These are phyloP conservation scores for Drosera spatulata DNA, from an alignment of 179 eudicot genomes.

Conservation along the genomic window DNA sequence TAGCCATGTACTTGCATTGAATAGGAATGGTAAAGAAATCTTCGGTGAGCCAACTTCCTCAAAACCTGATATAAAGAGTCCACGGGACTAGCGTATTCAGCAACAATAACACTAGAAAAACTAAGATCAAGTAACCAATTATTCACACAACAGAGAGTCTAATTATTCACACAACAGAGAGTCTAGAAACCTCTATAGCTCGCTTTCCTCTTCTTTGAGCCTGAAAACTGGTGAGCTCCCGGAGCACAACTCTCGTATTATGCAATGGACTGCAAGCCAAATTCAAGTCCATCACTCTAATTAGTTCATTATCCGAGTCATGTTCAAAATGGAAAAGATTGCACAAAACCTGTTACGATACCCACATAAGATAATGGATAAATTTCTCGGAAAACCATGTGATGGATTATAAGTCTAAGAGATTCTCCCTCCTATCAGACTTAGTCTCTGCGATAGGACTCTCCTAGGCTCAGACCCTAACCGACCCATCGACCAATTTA, in stretches of 20 bases:
- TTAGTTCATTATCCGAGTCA: neutral
- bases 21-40: conserved; percentile 79
- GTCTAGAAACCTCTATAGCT: conserved; percentile 70
- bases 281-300: conserved; percentile 5
- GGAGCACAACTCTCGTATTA: conserved; percentile 72
- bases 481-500: too few species aligned
- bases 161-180: neutral
- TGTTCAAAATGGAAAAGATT: too few species aligned
- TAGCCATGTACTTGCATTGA: conserved; percentile 99
- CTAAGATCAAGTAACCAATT: neutral
- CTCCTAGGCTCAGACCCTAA: too few species aligned
- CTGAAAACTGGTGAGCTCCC: conserved; percentile 69
- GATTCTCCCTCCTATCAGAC: too few species aligned
- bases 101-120: neutral
- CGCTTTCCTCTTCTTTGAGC: conserved; percentile 96
- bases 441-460: too few species aligned
- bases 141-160: neutral
- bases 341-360: too few species aligned
- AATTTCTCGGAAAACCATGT: too few species aligned
- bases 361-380: too few species aligned
- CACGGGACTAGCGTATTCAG: neutral
- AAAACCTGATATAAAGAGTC: conserved; percentile 42
- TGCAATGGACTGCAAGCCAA: conserved; percentile 60
- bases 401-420: too few species aligned
- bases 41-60: conserved; percentile 74